Conservation (phyloP, 2,329 filamentous ascomycete genomes). For the Aspergillus viridinutans region DNA sequence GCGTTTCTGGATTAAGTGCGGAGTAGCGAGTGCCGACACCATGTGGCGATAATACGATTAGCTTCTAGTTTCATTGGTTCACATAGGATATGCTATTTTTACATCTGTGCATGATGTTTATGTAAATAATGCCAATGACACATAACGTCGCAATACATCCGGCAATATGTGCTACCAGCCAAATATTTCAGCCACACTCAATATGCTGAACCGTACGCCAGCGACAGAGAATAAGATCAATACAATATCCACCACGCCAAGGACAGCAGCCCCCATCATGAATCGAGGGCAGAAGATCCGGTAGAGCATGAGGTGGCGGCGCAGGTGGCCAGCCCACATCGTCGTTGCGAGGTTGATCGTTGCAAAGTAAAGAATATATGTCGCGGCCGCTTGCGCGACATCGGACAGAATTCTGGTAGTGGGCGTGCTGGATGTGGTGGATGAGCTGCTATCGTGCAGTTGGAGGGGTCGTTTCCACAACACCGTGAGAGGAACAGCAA, state of each 20-base stretch:
- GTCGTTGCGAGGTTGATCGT: conserved; percentile 81
- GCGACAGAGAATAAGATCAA: conserved; percentile 66
- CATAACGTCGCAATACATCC: too few relatives aligned
- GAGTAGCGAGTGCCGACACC: too few relatives aligned
- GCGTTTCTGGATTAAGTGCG: too few relatives aligned
- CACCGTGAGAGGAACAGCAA: conserved; percentile 73
- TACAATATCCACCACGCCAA: conserved; percentile 75
- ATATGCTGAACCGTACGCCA: conserved; percentile 69
- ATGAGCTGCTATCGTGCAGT: conserved; percentile 48
- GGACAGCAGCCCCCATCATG: conserved; percentile 69
- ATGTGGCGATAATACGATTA: too few relatives aligned
- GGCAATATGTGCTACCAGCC: conserved; percentile 54
- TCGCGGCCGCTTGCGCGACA: conserved; percentile 65
- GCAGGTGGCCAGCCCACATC: conserved; percentile 80
- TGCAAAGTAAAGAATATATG: conserved; percentile 77
- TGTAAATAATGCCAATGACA: too few relatives aligned
- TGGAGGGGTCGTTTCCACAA: conserved; percentile 87
- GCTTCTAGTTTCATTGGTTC: too few relatives aligned
- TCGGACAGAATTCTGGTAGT: conserved; percentile 56
- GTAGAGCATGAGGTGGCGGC: conserved; percentile 94
- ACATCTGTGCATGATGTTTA: too few relatives aligned
- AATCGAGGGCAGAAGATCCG: conserved; percentile 88
- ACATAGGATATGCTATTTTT: too few relatives aligned
- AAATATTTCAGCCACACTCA: conserved; percentile 83
- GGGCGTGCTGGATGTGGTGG: conserved; percentile 21